Percentiles rank a stretch among this genome's conserved stretches.
Evolutionary conservation across 345 rosid species (phyloP).

Genomic region (Murraya koenigii): DNA sequence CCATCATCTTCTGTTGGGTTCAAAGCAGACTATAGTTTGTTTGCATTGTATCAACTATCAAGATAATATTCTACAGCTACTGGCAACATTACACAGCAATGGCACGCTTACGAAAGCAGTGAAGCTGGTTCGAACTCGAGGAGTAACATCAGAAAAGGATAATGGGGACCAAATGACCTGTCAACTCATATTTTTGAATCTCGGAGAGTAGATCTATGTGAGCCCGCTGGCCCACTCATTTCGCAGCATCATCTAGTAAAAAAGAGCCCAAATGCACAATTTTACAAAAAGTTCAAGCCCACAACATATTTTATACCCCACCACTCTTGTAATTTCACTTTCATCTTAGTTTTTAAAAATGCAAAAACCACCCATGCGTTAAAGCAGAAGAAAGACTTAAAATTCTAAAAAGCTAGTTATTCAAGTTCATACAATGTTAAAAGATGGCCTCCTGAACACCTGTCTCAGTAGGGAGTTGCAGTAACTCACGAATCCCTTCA

Average conservation of each 20-base stretch:
- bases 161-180: not conserved
- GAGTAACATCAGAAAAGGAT: not conserved
- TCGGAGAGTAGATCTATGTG: no score
- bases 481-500: constrained; percentile 47
- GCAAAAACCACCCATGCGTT: not conserved
- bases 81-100: not conserved
- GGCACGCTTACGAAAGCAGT: not conserved
- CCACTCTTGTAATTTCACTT: not conserved
- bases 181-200: not conserved
- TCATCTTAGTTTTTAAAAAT: not conserved
- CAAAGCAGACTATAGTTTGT: not conserved
- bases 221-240: not conserved
- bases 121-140: not conserved
- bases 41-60: not conserved
- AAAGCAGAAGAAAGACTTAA: not conserved
- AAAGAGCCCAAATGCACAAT: not conserved
- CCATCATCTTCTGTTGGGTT: not conserved
- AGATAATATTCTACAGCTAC: no score
- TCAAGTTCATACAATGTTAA: constrained; percentile 3
- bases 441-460: constrained; percentile 20
- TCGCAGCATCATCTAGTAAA: not conserved
- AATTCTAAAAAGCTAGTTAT: not conserved
- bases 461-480: constrained; percentile 34
- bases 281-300: not conserved
- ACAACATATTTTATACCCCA: not conserved